phyloP scores from a whole-genome alignment of 306 rosid genomes.

The Dicorynia guianensis region DNA sequence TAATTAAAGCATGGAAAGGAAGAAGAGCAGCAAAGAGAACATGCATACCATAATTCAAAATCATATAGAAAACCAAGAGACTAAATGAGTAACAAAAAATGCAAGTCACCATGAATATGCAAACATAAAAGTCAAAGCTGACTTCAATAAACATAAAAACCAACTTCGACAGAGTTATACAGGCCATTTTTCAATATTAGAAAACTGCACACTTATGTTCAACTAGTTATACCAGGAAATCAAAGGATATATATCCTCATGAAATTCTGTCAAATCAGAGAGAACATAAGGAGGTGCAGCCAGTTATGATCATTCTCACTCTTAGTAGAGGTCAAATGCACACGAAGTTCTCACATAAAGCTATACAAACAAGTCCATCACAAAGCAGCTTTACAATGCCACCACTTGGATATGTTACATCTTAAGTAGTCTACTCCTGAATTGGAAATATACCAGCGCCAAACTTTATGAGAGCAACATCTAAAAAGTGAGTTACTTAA shows the following conservation, averaged over 20 bases:
- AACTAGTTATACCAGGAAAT: neutral
- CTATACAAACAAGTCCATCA: neutral
- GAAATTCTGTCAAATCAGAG: neutral
- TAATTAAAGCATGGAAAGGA: slow-evolving; percentile 25
- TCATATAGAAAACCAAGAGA: slow-evolving; percentile 31
- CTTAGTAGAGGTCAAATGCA: neutral
- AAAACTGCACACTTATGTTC: too few relatives aligned
- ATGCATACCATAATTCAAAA: slow-evolving; percentile 10
- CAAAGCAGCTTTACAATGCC: neutral
- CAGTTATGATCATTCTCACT: neutral
- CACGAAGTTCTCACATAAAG: neutral
- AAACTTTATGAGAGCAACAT: neutral
- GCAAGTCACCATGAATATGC: neutral
- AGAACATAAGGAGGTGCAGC: neutral
- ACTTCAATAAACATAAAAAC: neutral
- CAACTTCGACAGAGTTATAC: too few relatives aligned
- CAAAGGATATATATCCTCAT: neutral
- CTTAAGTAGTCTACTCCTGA: neutral
- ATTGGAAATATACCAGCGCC: neutral
- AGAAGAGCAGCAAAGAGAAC: neutral
- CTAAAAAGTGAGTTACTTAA: neutral
- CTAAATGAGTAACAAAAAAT: slow-evolving; percentile 11
- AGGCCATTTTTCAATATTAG: too few relatives aligned
- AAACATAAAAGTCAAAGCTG: neutral
- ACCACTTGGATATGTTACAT: neutral